Conservation (phyloP, 768 basidiomycete species). For the Lactarius pseudohatsudake region DNA sequence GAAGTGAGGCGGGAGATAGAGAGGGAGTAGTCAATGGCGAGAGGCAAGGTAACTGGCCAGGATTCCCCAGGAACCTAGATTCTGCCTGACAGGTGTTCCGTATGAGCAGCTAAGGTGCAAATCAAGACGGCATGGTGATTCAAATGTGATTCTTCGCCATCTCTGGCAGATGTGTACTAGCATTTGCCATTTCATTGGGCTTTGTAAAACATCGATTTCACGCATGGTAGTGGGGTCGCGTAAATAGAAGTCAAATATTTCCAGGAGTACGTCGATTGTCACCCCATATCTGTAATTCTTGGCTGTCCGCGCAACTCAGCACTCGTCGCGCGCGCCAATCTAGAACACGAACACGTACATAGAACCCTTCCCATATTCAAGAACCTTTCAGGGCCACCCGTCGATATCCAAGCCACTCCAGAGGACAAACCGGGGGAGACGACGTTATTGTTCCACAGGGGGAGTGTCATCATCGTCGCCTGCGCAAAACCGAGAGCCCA, state of each 20-base stretch:
- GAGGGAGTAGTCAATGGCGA: too few relatives aligned
- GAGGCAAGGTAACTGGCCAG: too few relatives aligned
- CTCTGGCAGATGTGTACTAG: neutral
- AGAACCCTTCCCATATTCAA: neutral
- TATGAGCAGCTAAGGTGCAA: neutral
- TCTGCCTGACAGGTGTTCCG: too few relatives aligned
- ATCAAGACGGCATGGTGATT: neutral
- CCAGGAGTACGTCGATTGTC: neutral
- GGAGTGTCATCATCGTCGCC: too few relatives aligned
- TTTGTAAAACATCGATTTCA: neutral
- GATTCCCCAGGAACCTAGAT: too few relatives aligned
- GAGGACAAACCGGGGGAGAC: too few relatives aligned
- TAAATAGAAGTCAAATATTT: neutral
- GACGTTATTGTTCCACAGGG: too few relatives aligned
- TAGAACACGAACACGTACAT: neutral
- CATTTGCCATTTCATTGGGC: neutral
- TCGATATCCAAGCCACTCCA: neutral
- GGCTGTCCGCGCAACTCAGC: neutral
- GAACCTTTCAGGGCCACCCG: neutral
- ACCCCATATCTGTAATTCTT: neutral
- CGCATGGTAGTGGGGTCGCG: neutral
- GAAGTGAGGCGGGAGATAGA: too few relatives aligned
- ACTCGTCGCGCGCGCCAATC: neutral
- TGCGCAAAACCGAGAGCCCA: neutral
- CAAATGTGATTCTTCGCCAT: neutral